These are phyloP conservation scores for Cyathus striatus DNA, from an alignment of 768 basidiomycete species.

Conservation along the genomic window DNA sequence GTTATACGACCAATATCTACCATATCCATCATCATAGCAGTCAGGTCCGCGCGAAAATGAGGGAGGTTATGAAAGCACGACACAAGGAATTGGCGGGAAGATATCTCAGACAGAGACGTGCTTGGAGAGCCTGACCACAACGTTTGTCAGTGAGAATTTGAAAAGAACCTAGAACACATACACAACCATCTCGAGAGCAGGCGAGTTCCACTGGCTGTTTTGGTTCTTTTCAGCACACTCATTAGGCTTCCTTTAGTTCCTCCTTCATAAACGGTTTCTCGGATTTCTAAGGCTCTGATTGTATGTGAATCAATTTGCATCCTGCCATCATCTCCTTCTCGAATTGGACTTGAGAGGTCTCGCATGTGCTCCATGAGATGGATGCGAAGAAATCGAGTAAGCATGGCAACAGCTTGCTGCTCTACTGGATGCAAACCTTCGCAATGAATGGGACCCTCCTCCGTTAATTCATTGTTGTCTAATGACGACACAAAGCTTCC, in stretches of 20 bases:
- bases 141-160: slow-evolving; percentile 3
- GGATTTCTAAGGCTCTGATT: slow-evolving; percentile 83
- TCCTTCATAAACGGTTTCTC: slow-evolving; percentile 69
- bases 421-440: no score
- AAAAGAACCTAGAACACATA: slow-evolving; percentile 45
- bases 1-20: slow-evolving; percentile 75
- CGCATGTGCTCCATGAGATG: slow-evolving; percentile 82
- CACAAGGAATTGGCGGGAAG: slow-evolving; percentile 71
- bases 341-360: slow-evolving; percentile 46
- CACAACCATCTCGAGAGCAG: slow-evolving; percentile 75
- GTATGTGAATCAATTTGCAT: slow-evolving; percentile 92
- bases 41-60: slow-evolving; percentile 62
- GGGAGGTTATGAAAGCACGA: slow-evolving; percentile 59
- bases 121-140: slow-evolving; percentile 70
- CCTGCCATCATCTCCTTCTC: slow-evolving; percentile 47
- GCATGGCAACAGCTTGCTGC: slow-evolving; percentile 49
- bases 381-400: slow-evolving; percentile 59
- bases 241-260: slow-evolving; percentile 70
- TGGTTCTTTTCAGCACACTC: slow-evolving; percentile 70
- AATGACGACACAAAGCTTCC: slow-evolving; percentile 51
- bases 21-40: slow-evolving; percentile 44
- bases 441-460: no score
- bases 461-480: no score
- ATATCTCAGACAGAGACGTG: slow-evolving; percentile 68
- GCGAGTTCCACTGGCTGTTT: slow-evolving; percentile 73